Percentiles rank a stretch among this genome's conserved stretches.
These are phyloP conservation scores for Cercospora zeina DNA, from an alignment of 2,329 filamentous ascomycete species.

Conservation along the genomic window DNA sequence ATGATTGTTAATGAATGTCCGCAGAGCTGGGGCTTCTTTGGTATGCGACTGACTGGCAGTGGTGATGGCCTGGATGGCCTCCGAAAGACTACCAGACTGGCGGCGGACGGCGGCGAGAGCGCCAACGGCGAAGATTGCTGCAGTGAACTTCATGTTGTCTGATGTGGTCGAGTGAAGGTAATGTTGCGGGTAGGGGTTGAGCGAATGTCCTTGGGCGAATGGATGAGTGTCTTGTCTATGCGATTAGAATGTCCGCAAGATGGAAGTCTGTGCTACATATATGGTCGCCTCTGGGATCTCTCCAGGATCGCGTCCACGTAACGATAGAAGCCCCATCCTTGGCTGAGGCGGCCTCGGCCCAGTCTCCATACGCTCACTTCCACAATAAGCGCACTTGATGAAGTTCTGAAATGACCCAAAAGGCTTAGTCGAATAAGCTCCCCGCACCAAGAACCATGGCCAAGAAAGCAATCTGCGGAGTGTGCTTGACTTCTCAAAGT, in stretches of 20 bases:
- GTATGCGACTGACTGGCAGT: constrained; percentile 1
- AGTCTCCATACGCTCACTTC: neutral
- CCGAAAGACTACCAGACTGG: constrained; percentile 14
- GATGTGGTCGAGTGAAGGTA: constrained; percentile 6
- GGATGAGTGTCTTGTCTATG: constrained; percentile 8
- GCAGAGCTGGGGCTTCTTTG: too few relatives aligned
- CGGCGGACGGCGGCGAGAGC: constrained; percentile 19
- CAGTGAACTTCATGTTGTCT: constrained; percentile 20
- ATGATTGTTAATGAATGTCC: neutral
- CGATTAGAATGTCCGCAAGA: too few relatives aligned
- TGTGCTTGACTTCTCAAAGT: constrained; percentile 8
- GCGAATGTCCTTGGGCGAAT: constrained; percentile 10
- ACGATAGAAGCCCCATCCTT: constrained; percentile 5
- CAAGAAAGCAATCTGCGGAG: constrained; percentile 12
- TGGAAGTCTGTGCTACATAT: constrained; percentile 3
- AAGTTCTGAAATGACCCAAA: constrained; percentile 6
- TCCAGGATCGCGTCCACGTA: constrained; percentile 3
- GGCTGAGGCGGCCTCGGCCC: constrained; percentile 6
- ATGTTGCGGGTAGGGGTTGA: constrained; percentile 1
- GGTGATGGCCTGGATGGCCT: constrained; percentile 11
- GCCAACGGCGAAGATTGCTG: constrained; percentile 20
- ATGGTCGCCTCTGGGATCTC: neutral
- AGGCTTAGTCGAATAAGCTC: constrained; percentile 9
- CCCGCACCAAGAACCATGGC: constrained; percentile 14
- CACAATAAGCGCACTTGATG: constrained; percentile 1